These are phyloP conservation scores for Discostella pseudostelligera DNA, from an alignment of 108 stramenopile genomes.

Conservation along the genomic window DNA sequence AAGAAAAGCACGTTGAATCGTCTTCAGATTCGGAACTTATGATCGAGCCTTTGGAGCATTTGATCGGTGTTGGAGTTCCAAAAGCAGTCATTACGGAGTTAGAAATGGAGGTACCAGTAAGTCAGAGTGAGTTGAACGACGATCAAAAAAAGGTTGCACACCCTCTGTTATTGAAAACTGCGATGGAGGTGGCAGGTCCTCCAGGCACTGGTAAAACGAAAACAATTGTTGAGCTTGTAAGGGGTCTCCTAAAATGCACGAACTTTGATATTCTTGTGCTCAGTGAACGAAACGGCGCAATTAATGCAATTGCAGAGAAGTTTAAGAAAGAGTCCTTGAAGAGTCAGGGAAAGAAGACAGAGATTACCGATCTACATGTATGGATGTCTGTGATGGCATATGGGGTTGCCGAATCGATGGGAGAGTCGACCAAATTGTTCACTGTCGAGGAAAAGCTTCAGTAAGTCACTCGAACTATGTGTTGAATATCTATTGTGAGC, in stretches of 20 bases:
- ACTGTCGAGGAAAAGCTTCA: constrained; percentile 35
- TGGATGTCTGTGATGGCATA: constrained; percentile 44
- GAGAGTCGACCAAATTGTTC: constrained; percentile 42
- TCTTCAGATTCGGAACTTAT: constrained; percentile 20
- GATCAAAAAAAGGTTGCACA: constrained; percentile 50
- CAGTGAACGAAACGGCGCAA: constrained; percentile 56
- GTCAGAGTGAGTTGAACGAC: constrained; percentile 34
- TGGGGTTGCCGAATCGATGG: constrained; percentile 40
- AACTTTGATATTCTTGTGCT: constrained; percentile 38
- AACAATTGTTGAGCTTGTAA: constrained; percentile 50
- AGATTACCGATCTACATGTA: constrained; percentile 33
- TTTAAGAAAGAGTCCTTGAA: constrained; percentile 26
- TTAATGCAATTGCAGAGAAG: constrained; percentile 60
- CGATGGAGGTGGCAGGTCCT: constrained; percentile 58
- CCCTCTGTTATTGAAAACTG: constrained; percentile 44
- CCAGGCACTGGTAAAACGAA: constrained; percentile 57
- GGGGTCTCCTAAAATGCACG: constrained; percentile 47
- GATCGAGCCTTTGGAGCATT: constrained; percentile 39
- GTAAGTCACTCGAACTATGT: constrained; percentile 21
- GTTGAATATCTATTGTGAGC: background rate
- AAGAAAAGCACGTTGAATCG: constrained; percentile 34
- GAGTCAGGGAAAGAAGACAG: background rate
- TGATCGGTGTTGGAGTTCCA: constrained; percentile 35
- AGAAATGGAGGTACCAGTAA: constrained; percentile 20
- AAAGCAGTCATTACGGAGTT: constrained; percentile 24